phyloP scores from a whole-genome alignment of 2,329 filamentous ascomycete species.

The Colletotrichum acutatum region DNA sequence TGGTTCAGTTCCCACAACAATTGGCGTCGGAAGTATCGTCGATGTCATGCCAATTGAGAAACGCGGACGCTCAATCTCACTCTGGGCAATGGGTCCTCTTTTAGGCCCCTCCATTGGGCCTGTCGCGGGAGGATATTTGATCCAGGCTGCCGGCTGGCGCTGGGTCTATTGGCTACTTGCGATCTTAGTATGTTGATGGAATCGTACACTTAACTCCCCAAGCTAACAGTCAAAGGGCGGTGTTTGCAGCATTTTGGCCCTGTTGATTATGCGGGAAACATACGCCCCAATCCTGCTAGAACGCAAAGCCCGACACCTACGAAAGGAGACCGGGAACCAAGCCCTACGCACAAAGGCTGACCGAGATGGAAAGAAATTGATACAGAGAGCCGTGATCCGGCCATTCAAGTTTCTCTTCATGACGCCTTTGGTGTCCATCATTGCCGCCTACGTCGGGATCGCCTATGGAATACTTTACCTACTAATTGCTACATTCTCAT shows the following conservation, averaged over 20 bases:
- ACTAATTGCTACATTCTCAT: slow-evolving; percentile 62
- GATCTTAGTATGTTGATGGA: slow-evolving; percentile 46
- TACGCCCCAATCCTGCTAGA: too few relatives aligned
- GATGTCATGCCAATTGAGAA: slow-evolving; percentile 37
- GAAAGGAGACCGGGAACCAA: slow-evolving; percentile 62
- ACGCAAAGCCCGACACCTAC: slow-evolving; percentile 43
- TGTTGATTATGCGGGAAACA: not conserved
- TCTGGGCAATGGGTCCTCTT: slow-evolving; percentile 55
- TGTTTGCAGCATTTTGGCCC: not conserved
- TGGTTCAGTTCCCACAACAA: slow-evolving; percentile 70
- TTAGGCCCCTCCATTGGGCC: slow-evolving; percentile 56
- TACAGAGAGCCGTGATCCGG: slow-evolving; percentile 56
- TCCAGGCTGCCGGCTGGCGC: slow-evolving; percentile 56
- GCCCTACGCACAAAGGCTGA: slow-evolving; percentile 66
- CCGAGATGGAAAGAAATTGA: slow-evolving; percentile 49
- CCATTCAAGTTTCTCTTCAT: slow-evolving; percentile 57
- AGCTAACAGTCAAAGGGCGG: slow-evolving; percentile 47
- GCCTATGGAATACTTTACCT: slow-evolving; percentile 62
- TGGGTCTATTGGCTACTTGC: slow-evolving; percentile 61
- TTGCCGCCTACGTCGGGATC: slow-evolving; percentile 58
- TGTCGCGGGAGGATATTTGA: slow-evolving; percentile 55
- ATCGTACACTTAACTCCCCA: slow-evolving; percentile 52
- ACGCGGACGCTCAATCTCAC: slow-evolving; percentile 51
- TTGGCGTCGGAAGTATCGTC: slow-evolving; percentile 16
- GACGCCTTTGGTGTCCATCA: slow-evolving; percentile 52